Conservation (phyloP, 1,284 basidiomycete species). For the Ceratobasidium sp. region DNA sequence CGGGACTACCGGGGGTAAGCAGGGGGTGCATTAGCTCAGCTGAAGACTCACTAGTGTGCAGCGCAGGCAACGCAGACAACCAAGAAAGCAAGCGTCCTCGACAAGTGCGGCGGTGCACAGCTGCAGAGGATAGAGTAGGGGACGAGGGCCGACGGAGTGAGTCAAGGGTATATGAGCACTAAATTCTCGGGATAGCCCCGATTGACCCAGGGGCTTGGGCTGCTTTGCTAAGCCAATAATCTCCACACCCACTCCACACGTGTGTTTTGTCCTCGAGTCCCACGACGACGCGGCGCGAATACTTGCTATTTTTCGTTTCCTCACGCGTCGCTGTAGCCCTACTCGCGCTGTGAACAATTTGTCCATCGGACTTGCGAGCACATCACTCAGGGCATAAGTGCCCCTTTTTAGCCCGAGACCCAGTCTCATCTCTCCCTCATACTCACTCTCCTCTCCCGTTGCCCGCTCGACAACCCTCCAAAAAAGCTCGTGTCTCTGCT, state of each 20-base stretch:
- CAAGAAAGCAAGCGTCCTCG: background rate
- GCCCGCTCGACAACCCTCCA: background rate
- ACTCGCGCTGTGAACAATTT: background rate
- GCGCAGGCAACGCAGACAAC: background rate
- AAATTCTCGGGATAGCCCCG: constrained; percentile 12
- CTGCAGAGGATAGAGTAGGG: background rate
- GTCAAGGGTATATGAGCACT: constrained; percentile 40
- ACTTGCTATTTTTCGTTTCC: background rate
- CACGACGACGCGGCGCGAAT: background rate
- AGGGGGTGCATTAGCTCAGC: background rate
- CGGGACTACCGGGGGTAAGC: constrained; percentile 3
- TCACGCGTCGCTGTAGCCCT: background rate
- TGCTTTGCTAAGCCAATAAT: background rate
- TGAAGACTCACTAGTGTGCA: background rate
- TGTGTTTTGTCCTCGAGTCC: background rate
- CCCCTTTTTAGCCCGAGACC: background rate
- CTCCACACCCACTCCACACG: constrained; percentile 13
- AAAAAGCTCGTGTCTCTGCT: background rate
- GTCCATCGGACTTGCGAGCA: background rate
- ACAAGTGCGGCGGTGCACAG: background rate
- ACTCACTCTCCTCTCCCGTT: too few relatives aligned
- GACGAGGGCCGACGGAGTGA: constrained; percentile 15
- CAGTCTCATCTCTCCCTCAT: background rate
- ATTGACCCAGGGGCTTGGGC: constrained; percentile 3
- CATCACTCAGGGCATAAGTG: background rate